Conservation (phyloP, 2,329 filamentous ascomycete genomes). For the Trichocomaceae sp. region DNA sequence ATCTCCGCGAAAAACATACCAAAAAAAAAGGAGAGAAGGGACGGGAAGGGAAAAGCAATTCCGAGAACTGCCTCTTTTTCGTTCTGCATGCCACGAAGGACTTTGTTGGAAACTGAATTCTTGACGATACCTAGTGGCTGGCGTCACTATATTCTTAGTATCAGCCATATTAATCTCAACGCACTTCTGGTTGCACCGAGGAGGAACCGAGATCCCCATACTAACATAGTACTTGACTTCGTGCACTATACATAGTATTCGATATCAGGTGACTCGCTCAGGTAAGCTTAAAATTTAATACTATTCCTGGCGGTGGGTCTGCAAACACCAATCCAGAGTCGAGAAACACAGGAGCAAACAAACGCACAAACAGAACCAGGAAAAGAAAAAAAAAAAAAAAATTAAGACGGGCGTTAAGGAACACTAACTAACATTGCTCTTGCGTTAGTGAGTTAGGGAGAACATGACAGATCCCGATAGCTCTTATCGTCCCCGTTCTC, state of each 20-base stretch:
- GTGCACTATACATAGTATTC: not conserved
- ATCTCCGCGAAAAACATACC: no score
- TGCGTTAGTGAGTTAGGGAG: conserved; percentile 15
- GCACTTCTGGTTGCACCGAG: not conserved
- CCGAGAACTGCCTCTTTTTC: not conserved
- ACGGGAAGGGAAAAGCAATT: not conserved
- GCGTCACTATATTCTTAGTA: no score
- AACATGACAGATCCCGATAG: conserved; percentile 41
- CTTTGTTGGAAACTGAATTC: not conserved
- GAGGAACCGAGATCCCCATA: no score
- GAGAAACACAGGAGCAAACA: not conserved
- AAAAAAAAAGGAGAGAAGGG: not conserved
- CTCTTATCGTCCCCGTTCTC: conserved; percentile 43
- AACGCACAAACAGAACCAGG: not conserved
- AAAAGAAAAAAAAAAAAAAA: not conserved
- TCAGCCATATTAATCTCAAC: not conserved
- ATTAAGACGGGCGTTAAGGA: no score
- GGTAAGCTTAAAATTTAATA: not conserved
- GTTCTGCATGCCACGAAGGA: no score
- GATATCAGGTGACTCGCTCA: not conserved
- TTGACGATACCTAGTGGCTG: not conserved
- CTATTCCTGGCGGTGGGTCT: conserved; percentile 1
- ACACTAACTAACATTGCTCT: not conserved
- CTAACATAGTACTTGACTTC: no score
- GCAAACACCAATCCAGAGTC: not conserved